Percentiles rank a stretch among this genome's conserved stretches.
Conservation (phyloP, 495 filamentous ascomycete species). For the Penicillium argentinense region DNA sequence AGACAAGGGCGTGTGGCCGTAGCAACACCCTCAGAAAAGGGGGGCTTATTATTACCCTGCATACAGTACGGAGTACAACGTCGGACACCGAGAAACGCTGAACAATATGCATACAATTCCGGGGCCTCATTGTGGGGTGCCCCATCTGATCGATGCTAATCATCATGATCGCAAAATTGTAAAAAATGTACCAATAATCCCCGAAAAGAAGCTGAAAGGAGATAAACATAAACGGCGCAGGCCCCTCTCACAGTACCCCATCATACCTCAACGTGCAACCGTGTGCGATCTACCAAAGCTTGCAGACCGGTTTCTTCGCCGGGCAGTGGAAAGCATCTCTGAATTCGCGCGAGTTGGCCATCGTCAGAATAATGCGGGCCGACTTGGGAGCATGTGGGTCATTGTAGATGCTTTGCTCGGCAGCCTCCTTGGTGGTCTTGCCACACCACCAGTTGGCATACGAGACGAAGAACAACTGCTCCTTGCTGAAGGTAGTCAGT, state of each 20-base stretch:
- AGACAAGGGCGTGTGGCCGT: no score
- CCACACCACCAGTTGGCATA: slow-evolving; percentile 70
- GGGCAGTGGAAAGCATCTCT: slow-evolving; percentile 65
- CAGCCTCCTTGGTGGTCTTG: slow-evolving; percentile 57
- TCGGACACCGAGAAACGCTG: not conserved
- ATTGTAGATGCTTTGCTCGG: slow-evolving; percentile 54
- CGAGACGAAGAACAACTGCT: slow-evolving; percentile 72
- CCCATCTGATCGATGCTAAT: slow-evolving; percentile 1
- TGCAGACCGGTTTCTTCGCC: slow-evolving; percentile 63
- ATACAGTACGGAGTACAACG: no score
- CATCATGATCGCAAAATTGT: not conserved
- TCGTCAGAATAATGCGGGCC: slow-evolving; percentile 58
- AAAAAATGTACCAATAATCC: not conserved
- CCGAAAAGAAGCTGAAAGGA: not conserved
- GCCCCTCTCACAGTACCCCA: no score
- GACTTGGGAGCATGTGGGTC: slow-evolving; percentile 66
- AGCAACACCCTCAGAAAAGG: no score
- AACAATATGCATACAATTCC: no score
- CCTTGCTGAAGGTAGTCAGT: slow-evolving; percentile 61
- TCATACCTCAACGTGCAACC: no score
- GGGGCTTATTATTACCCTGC: no score
- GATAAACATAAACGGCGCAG: no score
- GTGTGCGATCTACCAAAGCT: slow-evolving; percentile 56
- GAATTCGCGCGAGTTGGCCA: slow-evolving; percentile 68
- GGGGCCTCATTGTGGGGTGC: not conserved